phyloP scores from a whole-genome alignment of 495 filamentous ascomycete species.

The Endocarpon pusillum region DNA sequence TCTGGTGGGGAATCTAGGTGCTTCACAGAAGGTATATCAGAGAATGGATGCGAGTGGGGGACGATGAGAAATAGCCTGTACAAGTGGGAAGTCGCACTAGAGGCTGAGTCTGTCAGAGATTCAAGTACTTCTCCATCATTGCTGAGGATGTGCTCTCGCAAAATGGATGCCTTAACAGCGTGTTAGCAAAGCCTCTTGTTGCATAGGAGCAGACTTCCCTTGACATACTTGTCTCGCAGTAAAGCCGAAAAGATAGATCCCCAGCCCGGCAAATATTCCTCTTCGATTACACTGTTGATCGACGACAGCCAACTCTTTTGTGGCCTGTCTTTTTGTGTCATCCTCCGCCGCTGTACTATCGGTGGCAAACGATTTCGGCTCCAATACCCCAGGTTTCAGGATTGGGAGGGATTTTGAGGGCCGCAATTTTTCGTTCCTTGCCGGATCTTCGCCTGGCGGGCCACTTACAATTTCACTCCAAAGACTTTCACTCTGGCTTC shows the following conservation, averaged over 20 bases:
- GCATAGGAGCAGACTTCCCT: too few relatives aligned
- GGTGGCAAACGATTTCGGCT: conserved; percentile 25
- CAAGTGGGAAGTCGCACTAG: too few relatives aligned
- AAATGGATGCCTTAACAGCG: too few relatives aligned
- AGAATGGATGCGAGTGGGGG: conserved; percentile 29
- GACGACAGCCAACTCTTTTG: background rate
- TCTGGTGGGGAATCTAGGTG: conserved; percentile 27
- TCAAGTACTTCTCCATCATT: too few relatives aligned
- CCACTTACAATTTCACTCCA: conserved; percentile 75
- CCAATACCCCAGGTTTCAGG: conserved; percentile 16
- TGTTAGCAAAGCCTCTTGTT: too few relatives aligned
- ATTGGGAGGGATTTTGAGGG: conserved; percentile 13
- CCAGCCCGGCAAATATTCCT: background rate
- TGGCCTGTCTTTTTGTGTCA: background rate
- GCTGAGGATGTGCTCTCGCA: too few relatives aligned
- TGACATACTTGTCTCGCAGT: conserved; percentile 4
- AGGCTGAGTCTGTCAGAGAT: too few relatives aligned
- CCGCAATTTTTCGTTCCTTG: conserved; percentile 15
- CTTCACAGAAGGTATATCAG: conserved; percentile 22
- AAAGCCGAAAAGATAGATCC: conserved; percentile 5
- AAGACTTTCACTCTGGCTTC: conserved; percentile 59
- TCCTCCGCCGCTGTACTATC: conserved; percentile 20
- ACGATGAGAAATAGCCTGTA: conserved; percentile 36
- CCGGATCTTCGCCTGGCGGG: conserved; percentile 18
- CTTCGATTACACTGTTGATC: background rate